A percentile compares a stretch with the other conserved stretches of the same genome.
phyloP scores from a whole-genome alignment of 73 alveolate genomes.

The Stentor coeruleus region DNA sequence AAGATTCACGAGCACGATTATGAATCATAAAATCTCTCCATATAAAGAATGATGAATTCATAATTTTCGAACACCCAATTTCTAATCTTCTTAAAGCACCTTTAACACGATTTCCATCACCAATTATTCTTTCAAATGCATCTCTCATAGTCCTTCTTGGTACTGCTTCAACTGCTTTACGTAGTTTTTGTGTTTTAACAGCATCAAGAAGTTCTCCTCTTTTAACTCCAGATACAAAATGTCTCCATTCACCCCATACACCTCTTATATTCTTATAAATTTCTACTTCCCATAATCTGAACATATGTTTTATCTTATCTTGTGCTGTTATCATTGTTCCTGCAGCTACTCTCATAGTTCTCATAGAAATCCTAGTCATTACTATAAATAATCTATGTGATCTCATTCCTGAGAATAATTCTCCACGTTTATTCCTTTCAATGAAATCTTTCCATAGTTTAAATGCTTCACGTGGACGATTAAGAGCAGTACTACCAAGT shows the following conservation, averaged over 20 bases:
- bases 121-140: background rate
- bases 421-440: conserved; percentile 4
- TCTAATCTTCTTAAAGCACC: conserved; percentile 15
- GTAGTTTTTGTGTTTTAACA: background rate
- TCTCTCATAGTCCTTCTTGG: conserved; percentile 10
- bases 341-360: background rate
- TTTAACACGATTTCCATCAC: background rate
- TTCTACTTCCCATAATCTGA: background rate
- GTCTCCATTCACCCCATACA: background rate
- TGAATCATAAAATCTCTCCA: background rate
- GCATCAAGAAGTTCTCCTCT: conserved; percentile 4
- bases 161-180: background rate
- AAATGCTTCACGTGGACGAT: conserved; percentile 8
- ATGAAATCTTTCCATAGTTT: background rate
- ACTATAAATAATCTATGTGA: background rate
- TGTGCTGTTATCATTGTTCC: background rate
- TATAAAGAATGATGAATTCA: background rate
- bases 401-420: background rate
- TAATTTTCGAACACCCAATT: too few species aligned
- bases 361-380: background rate
- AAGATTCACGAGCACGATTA: background rate
- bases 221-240: background rate
- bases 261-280: background rate
- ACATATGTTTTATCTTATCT: background rate
- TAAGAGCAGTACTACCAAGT: background rate